Evolutionary conservation across 257 asterid genomes (phyloP).

Genomic region (Nicotiana knightiana): DNA sequence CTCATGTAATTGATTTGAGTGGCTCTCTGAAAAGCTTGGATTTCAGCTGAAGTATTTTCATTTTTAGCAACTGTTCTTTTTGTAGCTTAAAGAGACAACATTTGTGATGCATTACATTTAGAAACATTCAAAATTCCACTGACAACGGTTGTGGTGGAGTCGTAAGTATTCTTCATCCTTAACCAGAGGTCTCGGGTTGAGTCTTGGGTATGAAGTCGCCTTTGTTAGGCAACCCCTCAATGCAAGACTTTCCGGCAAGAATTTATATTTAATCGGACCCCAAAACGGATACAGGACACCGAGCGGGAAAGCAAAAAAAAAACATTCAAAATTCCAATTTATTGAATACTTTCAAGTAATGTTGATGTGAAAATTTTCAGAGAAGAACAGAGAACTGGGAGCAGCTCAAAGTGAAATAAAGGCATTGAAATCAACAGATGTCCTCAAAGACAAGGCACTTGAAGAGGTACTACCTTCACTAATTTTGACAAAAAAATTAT

Average conservation of each 20-base stretch:
- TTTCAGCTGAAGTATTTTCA: neutral
- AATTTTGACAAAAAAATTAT: neutral
- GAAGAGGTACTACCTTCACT: conserved; percentile 49
- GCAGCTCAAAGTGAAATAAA: conserved; percentile 67
- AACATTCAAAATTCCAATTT: neutral
- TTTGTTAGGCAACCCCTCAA: too few relatives aligned
- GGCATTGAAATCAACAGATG: conserved; percentile 57
- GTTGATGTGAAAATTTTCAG: conserved; percentile 32
- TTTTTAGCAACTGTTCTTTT: neutral
- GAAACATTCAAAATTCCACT: neutral
- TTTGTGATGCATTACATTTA: neutral
- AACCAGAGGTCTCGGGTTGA: too few relatives aligned
- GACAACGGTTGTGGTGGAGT: fast-evolving
- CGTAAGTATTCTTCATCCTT: too few relatives aligned
- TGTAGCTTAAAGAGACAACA: neutral
- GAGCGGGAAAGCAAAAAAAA: fast-evolving
- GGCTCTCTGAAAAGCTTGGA: neutral
- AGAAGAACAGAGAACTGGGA: conserved; percentile 55
- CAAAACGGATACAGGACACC: too few relatives aligned
- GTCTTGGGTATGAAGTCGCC: too few relatives aligned
- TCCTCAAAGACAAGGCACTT: conserved; percentile 65
- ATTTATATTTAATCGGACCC: too few relatives aligned
- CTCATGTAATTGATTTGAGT: neutral
- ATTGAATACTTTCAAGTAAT: neutral
- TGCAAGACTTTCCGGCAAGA: too few relatives aligned